Percentiles rank a stretch among this genome's conserved stretches.
These are phyloP conservation scores for Verticillium alfalfae DNA, from an alignment of 2,329 filamentous ascomycete species.

Conservation along the genomic window DNA sequence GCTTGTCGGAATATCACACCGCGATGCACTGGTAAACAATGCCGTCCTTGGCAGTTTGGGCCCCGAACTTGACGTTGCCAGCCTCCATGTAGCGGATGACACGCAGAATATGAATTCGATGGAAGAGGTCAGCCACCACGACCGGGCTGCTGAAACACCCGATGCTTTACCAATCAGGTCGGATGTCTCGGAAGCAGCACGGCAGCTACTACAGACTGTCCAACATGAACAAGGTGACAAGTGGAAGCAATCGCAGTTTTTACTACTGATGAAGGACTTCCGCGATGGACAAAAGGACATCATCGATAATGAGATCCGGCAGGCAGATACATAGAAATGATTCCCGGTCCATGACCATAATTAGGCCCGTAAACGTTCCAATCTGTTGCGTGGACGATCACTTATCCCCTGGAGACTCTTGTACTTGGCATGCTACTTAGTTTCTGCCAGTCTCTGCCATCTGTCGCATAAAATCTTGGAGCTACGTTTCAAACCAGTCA, in stretches of 20 bases:
- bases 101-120: background rate
- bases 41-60: background rate
- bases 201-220: constrained; percentile 35
- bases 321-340: constrained; percentile 9
- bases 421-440: no score
- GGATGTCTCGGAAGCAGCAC: constrained; percentile 35
- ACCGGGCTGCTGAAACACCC: background rate
- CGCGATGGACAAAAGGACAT: constrained; percentile 38
- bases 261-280: constrained; percentile 39
- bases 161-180: background rate
- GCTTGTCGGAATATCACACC: background rate
- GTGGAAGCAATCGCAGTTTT: constrained; percentile 40
- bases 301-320: constrained; percentile 32
- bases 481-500: no score
- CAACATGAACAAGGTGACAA: constrained; percentile 38
- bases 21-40: background rate
- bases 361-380: no score
- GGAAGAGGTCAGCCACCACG: background rate
- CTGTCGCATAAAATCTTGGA: no score
- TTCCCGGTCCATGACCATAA: no score
- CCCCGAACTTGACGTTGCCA: background rate
- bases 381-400: no score
- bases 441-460: no score
- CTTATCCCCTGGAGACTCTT: no score
- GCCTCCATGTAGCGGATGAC: background rate